phyloP scores from a whole-genome alignment of 441 rosid genomes.

The Mallotus japonicus region DNA sequence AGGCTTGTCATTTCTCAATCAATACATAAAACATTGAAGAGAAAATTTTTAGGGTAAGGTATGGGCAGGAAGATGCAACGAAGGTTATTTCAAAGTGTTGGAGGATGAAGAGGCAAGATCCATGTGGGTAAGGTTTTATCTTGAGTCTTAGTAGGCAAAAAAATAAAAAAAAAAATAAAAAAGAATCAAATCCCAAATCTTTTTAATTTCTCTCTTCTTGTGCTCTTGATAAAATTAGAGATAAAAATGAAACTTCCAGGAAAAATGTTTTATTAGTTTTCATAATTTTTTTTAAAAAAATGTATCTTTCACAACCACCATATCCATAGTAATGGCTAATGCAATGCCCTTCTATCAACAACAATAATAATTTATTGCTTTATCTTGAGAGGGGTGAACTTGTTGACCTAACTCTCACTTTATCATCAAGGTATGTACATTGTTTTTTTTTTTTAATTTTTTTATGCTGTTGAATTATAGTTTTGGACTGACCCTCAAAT shows the following conservation, averaged over 20 bases:
- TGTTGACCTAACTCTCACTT: not conserved
- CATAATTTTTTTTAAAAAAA: not conserved
- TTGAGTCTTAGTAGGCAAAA: too few relatives aligned
- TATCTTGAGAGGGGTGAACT: not conserved
- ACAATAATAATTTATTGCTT: not conserved
- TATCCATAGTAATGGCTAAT: constrained; percentile 33
- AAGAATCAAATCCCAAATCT: constrained; percentile 35
- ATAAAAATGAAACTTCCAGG: constrained; percentile 44
- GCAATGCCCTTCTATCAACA: not conserved
- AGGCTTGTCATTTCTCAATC: constrained; percentile 18
- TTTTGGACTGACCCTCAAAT: constrained; percentile 5
- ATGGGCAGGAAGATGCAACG: constrained; percentile 42
- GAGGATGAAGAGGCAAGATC: constrained; percentile 59
- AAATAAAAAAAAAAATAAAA: not conserved
- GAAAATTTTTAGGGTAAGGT: constrained; percentile 14
- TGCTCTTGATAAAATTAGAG: constrained; percentile 6
- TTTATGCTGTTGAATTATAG: constrained; percentile 1
- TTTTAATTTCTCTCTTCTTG: not conserved
- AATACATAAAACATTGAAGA: constrained; percentile 23
- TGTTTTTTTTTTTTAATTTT: not conserved
- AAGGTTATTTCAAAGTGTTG: constrained; percentile 40
- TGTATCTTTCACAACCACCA: constrained; percentile 30
- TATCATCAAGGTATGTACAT: not conserved
- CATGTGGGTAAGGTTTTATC: constrained; percentile 38
- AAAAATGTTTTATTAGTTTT: constrained; percentile 16